Evolutionary conservation across 1,284 basidiomycete species (phyloP).

Genomic region (Entoloma clypeatum): DNA sequence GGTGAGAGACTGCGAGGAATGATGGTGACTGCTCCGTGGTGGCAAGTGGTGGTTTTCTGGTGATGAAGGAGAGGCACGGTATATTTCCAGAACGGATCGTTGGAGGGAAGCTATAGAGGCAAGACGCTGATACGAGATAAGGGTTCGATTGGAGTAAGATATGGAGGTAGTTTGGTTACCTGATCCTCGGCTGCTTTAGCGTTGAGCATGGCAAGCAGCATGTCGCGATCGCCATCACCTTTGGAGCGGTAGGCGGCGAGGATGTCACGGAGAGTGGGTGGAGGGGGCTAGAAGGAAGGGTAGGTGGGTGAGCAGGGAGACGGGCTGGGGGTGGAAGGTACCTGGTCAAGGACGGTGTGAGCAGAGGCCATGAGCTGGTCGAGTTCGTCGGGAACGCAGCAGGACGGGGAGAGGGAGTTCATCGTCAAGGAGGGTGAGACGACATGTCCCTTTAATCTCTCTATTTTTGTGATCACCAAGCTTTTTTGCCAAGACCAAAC

Average conservation of each 20-base stretch:
- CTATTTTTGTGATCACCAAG: conserved; percentile 44
- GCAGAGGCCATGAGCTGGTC: conserved; percentile 31
- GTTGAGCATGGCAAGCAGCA: conserved; percentile 83
- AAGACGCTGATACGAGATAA: conserved; percentile 46
- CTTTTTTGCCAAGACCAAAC: conserved; percentile 39
- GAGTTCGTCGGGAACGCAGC: conserved; percentile 24
- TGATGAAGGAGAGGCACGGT: conserved; percentile 31
- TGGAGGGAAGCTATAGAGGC: conserved; percentile 67
- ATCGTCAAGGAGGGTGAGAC: conserved; percentile 28
- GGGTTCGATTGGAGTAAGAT: conserved; percentile 5
- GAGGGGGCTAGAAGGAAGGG: conserved; percentile 50
- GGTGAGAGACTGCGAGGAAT: too few species aligned
- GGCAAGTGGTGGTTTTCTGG: conserved; percentile 18
- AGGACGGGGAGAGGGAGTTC: conserved; percentile 25
- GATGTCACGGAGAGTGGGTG: conserved; percentile 79
- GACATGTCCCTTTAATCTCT: conserved; percentile 40
- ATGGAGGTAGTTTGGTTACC: conserved; percentile 29
- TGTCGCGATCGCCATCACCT: conserved; percentile 86
- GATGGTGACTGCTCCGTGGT: conserved; percentile 13
- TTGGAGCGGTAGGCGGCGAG: conserved; percentile 77
- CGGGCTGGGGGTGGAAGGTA: conserved; percentile 16
- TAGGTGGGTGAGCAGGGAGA: conserved; percentile 11
- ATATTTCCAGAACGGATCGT: conserved; percentile 64
- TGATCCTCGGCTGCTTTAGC: conserved; percentile 90
- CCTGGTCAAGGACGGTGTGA: conserved; percentile 37